Percentiles rank a stretch among this genome's conserved stretches.
Evolutionary conservation across 2,329 filamentous ascomycete genomes (phyloP).

Genomic region (Aotearoamyces nothofagi): DNA sequence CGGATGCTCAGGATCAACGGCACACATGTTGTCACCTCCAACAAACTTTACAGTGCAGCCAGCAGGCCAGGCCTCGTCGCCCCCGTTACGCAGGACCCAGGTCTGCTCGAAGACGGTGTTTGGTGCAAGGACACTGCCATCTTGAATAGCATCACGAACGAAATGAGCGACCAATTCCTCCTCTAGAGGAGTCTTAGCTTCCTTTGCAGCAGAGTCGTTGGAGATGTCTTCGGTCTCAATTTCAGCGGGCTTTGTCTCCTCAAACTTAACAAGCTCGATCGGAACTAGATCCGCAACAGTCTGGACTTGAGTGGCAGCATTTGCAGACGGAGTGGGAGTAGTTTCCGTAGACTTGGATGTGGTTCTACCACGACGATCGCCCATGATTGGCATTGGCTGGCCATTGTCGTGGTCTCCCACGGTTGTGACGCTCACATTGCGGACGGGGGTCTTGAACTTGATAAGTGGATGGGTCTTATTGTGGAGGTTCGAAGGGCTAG

Average conservation of each 20-base stretch:
- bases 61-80: conserved; percentile 65
- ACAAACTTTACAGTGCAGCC: conserved; percentile 86
- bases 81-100: conserved; percentile 82
- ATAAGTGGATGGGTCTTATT: conserved; percentile 95
- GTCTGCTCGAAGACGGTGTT: conserved; percentile 73
- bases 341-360: conserved; percentile 37
- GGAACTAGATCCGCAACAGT: conserved; percentile 63
- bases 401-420: conserved; percentile 61
- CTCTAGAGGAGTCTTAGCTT: conserved; percentile 10
- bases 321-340: conserved; percentile 28
- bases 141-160: conserved; percentile 60
- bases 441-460: conserved; percentile 90
- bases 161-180: conserved; percentile 49
- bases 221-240: conserved; percentile 16
- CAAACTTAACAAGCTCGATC: conserved; percentile 26
- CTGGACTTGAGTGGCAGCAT: conserved; percentile 46
- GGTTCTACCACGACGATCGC: conserved; percentile 37
- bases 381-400: conserved; percentile 50
- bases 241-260: conserved; percentile 15
- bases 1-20: conserved; percentile 66
- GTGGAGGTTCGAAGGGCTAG: conserved; percentile 68
- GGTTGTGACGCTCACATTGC: conserved; percentile 76
- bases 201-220: conserved; percentile 21
- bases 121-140: conserved; percentile 58
- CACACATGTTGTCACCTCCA: conserved; percentile 93